Evolutionary conservation across 2,329 filamentous ascomycete genomes (phyloP).

Genomic region (Botryotinia calthae): DNA sequence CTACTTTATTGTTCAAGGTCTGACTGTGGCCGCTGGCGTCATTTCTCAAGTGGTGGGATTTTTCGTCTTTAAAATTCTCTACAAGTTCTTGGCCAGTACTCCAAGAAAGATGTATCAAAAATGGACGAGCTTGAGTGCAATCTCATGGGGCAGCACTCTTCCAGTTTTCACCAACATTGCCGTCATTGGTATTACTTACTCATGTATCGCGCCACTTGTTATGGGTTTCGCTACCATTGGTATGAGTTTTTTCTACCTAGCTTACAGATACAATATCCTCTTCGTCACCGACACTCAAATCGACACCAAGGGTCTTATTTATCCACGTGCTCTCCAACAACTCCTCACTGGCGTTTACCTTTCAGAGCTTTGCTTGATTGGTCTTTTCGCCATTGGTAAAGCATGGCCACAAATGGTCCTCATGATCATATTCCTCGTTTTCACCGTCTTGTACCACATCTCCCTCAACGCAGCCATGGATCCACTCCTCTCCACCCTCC

Average conservation of each 20-base stretch:
- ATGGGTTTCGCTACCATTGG: conserved; percentile 78
- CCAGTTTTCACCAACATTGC: conserved; percentile 79
- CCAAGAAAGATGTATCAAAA: conserved; percentile 77
- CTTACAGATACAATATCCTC: conserved; percentile 87
- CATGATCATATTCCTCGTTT: conserved; percentile 73
- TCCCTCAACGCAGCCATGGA: conserved; percentile 69
- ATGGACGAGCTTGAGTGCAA: conserved; percentile 69
- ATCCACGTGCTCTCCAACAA: conserved; percentile 84
- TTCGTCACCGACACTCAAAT: conserved; percentile 80
- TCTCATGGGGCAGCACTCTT: conserved; percentile 81
- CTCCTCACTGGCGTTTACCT: conserved; percentile 82
- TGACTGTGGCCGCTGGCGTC: conserved; percentile 72
- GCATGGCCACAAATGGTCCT: conserved; percentile 68
- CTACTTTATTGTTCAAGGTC: conserved; percentile 90
- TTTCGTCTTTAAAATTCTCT: conserved; percentile 69
- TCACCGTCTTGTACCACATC: conserved; percentile 74
- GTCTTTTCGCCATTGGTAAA: conserved; percentile 71
- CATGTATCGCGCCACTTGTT: conserved; percentile 81
- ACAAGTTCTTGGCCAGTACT: conserved; percentile 71
- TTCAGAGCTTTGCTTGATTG: conserved; percentile 77
- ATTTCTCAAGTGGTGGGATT: conserved; percentile 74
- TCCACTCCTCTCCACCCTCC: conserved; percentile 75
- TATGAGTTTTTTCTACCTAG: conserved; percentile 77
- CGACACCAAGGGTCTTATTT: conserved; percentile 85
- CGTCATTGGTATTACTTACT: conserved; percentile 79